These are phyloP conservation scores for Phyllosticta citrichinensis DNA, from an alignment of 2,329 filamentous ascomycete genomes.

Conservation along the genomic window DNA sequence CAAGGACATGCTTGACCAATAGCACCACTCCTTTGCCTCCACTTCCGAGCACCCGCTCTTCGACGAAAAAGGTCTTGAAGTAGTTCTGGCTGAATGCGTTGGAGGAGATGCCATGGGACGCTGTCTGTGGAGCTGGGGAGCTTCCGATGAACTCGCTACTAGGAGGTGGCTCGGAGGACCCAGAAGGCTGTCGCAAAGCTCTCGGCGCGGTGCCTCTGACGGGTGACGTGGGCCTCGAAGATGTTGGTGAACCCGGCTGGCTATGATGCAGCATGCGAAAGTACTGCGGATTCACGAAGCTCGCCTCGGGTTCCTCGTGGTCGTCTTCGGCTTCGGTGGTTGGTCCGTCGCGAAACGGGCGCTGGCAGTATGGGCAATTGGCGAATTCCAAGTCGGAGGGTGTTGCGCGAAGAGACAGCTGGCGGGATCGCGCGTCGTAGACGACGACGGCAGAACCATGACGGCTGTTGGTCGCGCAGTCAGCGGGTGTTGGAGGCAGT, in stretches of 20 bases:
- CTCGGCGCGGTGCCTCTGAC: constrained; percentile 40
- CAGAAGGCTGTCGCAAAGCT: constrained; percentile 31
- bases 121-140: constrained; percentile 28
- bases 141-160: constrained; percentile 40
- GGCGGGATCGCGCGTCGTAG: constrained; percentile 73
- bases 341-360: constrained; percentile 48
- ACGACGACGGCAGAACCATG: constrained; percentile 89
- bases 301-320: constrained; percentile 37
- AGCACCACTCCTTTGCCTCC: constrained; percentile 93
- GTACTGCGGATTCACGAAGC: constrained; percentile 84
- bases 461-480: constrained; percentile 48
- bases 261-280: constrained; percentile 79
- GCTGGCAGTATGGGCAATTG: constrained; percentile 86
- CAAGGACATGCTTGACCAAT: constrained; percentile 85
- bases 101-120: constrained; percentile 62
- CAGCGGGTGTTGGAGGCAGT: background rate
- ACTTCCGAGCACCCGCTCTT: constrained; percentile 74
- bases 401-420: constrained; percentile 68
- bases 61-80: constrained; percentile 86
- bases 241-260: constrained; percentile 40
- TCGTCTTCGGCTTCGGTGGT: constrained; percentile 22
- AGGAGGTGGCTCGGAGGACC: constrained; percentile 32
- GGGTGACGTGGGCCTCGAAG: constrained; percentile 35
- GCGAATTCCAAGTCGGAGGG: constrained; percentile 45
- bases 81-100: constrained; percentile 88